Evolutionary conservation across 768 basidiomycete species (phyloP).

Genomic region (Russula griseocarnosa): DNA sequence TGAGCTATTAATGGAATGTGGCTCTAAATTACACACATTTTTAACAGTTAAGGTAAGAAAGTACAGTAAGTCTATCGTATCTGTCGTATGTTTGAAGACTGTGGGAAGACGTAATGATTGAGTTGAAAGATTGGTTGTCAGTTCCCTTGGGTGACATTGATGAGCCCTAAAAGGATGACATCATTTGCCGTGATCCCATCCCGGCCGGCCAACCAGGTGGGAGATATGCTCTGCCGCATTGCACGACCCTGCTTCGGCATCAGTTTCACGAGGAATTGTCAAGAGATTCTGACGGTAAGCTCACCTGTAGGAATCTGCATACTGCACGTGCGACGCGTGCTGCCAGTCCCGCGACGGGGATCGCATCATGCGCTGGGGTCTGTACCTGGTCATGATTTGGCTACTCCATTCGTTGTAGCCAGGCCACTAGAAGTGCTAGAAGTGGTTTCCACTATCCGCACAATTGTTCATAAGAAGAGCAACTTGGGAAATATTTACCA

Average conservation of each 20-base stretch:
- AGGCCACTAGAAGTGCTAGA: constrained; percentile 6
- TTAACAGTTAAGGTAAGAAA: neutral
- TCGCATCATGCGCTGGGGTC: neutral
- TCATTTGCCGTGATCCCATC: constrained; percentile 17
- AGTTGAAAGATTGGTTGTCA: constrained; percentile 25
- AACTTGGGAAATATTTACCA: neutral
- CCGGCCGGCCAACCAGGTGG: constrained; percentile 6
- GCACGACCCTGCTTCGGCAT: neutral
- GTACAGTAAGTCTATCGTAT: neutral
- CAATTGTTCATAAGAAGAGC: neutral
- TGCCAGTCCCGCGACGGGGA: constrained; percentile 6
- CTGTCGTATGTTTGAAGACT: neutral
- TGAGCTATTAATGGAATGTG: too few relatives aligned
- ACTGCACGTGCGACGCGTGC: constrained; percentile 14
- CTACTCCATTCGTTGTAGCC: constrained; percentile 11
- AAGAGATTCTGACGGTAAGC: neutral
- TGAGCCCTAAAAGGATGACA: constrained; percentile 17
- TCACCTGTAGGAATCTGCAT: constrained; percentile 14
- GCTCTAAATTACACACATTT: too few relatives aligned
- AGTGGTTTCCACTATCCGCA: too few relatives aligned
- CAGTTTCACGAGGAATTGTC: neutral
- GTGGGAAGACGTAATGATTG: neutral
- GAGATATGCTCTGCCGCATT: neutral
- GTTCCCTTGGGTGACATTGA: constrained; percentile 19
- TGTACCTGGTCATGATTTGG: constrained; percentile 19